Conservation (phyloP, 768 basidiomycete species). For the Mrakia frigida region DNA sequence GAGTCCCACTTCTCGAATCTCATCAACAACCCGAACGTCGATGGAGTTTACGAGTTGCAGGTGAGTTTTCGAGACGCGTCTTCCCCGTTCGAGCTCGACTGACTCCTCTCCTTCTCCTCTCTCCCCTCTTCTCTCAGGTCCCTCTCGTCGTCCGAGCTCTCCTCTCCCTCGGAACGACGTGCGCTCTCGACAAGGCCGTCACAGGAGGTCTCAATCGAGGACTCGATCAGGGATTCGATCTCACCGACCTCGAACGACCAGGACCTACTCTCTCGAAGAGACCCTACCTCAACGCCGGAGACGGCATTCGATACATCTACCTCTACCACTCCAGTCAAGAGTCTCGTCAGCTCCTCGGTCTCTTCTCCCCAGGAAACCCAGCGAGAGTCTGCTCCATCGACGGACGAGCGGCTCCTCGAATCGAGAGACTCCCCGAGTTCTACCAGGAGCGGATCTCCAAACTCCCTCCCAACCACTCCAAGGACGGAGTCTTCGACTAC, state of each 20-base stretch:
- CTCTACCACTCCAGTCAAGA: conserved; percentile 77
- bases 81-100: background rate
- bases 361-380: conserved; percentile 66
- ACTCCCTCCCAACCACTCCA: conserved; percentile 9
- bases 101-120: background rate
- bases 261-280: conserved; percentile 56
- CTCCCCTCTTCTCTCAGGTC: conserved; percentile 50
- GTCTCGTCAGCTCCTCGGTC: conserved; percentile 76
- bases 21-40: conserved; percentile 87
- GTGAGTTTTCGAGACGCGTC: conserved; percentile 47
- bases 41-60: conserved; percentile 91
- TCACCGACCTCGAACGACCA: conserved; percentile 69
- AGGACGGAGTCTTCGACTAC: conserved; percentile 54
- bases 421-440: conserved; percentile 66
- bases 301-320: conserved; percentile 69
- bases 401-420: conserved; percentile 74
- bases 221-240: conserved; percentile 72
- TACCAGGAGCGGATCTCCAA: conserved; percentile 57
- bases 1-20: conserved; percentile 89
- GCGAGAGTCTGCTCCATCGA: conserved; percentile 86
- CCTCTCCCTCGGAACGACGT: conserved; percentile 77
- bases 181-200: conserved; percentile 58
- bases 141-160: conserved; percentile 76
- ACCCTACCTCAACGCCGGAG: conserved; percentile 68
- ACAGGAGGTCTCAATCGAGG: conserved; percentile 72